Base-by-base conservation (phyloP, 495 filamentous ascomycete species). In the Penicillium desertorum region DNA sequence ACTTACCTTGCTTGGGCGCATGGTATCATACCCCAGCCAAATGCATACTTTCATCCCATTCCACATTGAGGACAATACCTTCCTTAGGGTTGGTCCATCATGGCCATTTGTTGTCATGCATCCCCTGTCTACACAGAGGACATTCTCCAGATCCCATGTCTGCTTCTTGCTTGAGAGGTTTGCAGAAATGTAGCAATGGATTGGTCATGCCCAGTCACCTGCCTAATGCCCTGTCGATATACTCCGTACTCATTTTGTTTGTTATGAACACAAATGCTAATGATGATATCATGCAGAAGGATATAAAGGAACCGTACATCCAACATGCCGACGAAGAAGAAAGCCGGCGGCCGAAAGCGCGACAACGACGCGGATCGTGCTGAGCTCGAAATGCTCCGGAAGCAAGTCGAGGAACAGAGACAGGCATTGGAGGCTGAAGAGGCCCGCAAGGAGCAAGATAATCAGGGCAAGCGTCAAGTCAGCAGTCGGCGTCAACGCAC, bases 401-500 rank as follows among this genome's bases (percentile, higher is more conserved):
- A 46, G 7, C 5, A 27, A n/a, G 44, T 46, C 3, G 44, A 23
- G 4, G 44, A 43, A 43, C 41, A 43, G 10, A 20, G 10, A 17
- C 20, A 43, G 41, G 41, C n/a, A 4, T 10, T 43, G 9, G n/a
- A 45, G 5, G 44, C 44, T 9, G 44, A 45, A 27, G 44, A 45
- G 23, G 23, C 44, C 25, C 44, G 44, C 23, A 46, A 9, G 23
- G 19, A 46, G 23, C 14, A 22, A 17, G 44, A 46, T 16, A 14
- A 1, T 7, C 23, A 46, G 23, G 23, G 5, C 5, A 46, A 46
- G 23, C 10, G 12, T 4, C 44, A 39, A n/a, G n/a, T 16, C 16
- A 23, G 14, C 7, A 27, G 44, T 7, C 44, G 44, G 20, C 44
- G 44, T 7, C 44, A 72, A 57, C 71, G 77, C 0, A 67, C 65